phyloP scores from a whole-genome alignment of 1,284 basidiomycete genomes.

The Athelia psychrophila region DNA sequence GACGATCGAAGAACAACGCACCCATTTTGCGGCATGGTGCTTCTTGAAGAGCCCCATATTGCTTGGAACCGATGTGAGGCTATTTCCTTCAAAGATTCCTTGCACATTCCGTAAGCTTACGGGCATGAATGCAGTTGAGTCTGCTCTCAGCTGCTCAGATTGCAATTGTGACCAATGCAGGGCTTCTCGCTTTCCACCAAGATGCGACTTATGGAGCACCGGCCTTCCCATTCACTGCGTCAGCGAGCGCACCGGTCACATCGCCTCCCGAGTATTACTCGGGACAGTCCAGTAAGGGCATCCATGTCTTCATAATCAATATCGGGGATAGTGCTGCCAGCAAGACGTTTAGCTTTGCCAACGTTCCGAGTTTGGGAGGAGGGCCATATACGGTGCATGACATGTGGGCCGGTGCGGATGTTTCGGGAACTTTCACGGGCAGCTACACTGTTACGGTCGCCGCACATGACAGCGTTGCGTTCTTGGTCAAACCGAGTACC shows the following conservation, averaged over 20 bases:
- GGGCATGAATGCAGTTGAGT: conserved; percentile 31
- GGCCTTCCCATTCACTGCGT: conserved; percentile 45
- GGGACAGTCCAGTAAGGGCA: conserved; percentile 45
- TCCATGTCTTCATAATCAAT: conserved; percentile 55
- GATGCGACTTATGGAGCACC: conserved; percentile 43
- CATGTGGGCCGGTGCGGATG: conserved; percentile 49
- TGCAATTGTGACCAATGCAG: conserved; percentile 46
- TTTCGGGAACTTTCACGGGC: conserved; percentile 37
- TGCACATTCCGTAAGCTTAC: not conserved
- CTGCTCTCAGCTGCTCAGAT: conserved; percentile 37
- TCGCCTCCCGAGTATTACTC: conserved; percentile 50
- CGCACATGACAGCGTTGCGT: conserved; percentile 50
- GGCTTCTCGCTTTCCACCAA: conserved; percentile 54
- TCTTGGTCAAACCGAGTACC: conserved; percentile 28
- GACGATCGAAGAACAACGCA: conserved; percentile 48
- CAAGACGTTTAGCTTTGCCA: conserved; percentile 43
- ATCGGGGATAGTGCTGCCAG: conserved; percentile 33
- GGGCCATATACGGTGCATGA: conserved; percentile 45
- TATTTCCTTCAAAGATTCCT: not conserved
- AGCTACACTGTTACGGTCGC: conserved; percentile 40
- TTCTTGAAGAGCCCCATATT: conserved; percentile 58
- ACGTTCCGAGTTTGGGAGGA: conserved; percentile 39
- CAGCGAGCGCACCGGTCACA: conserved; percentile 32
- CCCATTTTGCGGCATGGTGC: conserved; percentile 55
- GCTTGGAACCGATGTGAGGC: conserved; percentile 49